phyloP scores from a whole-genome alignment of 352 stramenopile genomes.

The Phytophthora lateralis region DNA sequence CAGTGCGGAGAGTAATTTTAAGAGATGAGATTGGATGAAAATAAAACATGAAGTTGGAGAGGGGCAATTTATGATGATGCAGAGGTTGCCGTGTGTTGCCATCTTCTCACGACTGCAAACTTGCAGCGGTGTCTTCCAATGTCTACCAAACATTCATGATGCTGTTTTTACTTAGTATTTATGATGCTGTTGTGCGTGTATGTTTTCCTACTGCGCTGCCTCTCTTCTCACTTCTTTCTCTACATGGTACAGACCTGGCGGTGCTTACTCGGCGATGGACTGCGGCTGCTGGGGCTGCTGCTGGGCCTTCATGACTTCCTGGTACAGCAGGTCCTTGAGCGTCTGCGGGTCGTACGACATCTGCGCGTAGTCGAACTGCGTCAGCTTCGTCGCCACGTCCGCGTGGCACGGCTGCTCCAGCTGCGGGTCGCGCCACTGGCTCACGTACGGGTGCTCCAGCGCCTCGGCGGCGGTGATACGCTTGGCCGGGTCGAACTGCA shows the following conservation, averaged over 20 bases:
- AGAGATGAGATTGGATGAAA: conserved; percentile 22
- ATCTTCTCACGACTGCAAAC: background rate
- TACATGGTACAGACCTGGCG: conserved; percentile 28
- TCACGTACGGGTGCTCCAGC: conserved; percentile 91
- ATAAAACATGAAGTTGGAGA: background rate
- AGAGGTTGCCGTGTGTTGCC: background rate
- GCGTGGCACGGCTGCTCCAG: conserved; percentile 62
- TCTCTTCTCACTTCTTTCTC: conserved; percentile 16
- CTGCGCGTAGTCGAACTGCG: conserved; percentile 79
- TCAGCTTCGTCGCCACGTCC: conserved; percentile 60
- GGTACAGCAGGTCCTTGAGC: conserved; percentile 81
- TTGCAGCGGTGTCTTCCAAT: too few relatives aligned
- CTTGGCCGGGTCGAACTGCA: conserved; percentile 88
- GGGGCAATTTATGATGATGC: background rate
- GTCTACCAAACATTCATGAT: too few relatives aligned
- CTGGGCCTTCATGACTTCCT: conserved; percentile 84
- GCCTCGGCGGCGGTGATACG: conserved; percentile 87
- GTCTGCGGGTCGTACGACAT: conserved; percentile 71
- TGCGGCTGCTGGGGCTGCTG: conserved; percentile 19
- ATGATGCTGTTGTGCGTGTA: conserved; percentile 2
- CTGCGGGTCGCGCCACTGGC: conserved; percentile 70
- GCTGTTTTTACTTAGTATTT: conserved; percentile 23
- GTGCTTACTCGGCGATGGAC: conserved; percentile 27
- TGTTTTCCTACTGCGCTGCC: background rate
- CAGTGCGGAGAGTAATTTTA: background rate